Evolutionary conservation across 2,329 filamentous ascomycete genomes (phyloP).

Genomic region (Plenodomus tracheiphilus): DNA sequence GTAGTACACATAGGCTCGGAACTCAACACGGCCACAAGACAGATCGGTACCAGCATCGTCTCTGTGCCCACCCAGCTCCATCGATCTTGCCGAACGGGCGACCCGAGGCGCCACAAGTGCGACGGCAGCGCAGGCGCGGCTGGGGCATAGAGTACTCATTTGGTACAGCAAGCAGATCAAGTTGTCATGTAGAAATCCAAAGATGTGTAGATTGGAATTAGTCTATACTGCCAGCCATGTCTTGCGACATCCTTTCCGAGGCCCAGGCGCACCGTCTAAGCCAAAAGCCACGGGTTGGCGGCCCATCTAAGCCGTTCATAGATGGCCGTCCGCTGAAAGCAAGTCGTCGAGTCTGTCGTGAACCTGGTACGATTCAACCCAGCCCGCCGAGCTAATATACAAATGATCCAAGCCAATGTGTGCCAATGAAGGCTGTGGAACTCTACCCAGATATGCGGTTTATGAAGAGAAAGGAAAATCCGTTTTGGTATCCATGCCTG

Average conservation of each 20-base stretch:
- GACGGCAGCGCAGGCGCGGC: slow-evolving; percentile 13
- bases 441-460: slow-evolving; percentile 40
- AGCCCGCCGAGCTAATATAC: slow-evolving; percentile 41
- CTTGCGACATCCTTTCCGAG: slow-evolving; percentile 36
- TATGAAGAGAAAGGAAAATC: slow-evolving; percentile 30
- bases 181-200: slow-evolving; percentile 8
- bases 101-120: slow-evolving; percentile 33
- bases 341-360: slow-evolving; percentile 38
- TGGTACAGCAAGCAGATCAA: slow-evolving; percentile 1
- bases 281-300: slow-evolving; percentile 24
- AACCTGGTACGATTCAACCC: slow-evolving; percentile 25
- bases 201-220: slow-evolving; percentile 42
- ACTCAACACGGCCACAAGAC: slow-evolving; percentile 31
- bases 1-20: slow-evolving; percentile 44
- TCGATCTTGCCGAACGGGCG: slow-evolving; percentile 25
- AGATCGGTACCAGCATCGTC: slow-evolving; percentile 22
- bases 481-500: slow-evolving; percentile 49
- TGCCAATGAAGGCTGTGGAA: slow-evolving; percentile 40
- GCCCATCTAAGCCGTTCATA: slow-evolving; percentile 28
- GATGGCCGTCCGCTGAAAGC: slow-evolving; percentile 38
- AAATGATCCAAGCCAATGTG: slow-evolving; percentile 33
- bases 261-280: slow-evolving; percentile 41
- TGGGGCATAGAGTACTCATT: too few species aligned
- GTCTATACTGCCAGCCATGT: slow-evolving; percentile 40
- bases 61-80: neutral